A percentile compares a stretch with the other conserved stretches of the same genome.
Evolutionary conservation across 1,284 basidiomycete species (phyloP).

Genomic region (Chiua sp.): DNA sequence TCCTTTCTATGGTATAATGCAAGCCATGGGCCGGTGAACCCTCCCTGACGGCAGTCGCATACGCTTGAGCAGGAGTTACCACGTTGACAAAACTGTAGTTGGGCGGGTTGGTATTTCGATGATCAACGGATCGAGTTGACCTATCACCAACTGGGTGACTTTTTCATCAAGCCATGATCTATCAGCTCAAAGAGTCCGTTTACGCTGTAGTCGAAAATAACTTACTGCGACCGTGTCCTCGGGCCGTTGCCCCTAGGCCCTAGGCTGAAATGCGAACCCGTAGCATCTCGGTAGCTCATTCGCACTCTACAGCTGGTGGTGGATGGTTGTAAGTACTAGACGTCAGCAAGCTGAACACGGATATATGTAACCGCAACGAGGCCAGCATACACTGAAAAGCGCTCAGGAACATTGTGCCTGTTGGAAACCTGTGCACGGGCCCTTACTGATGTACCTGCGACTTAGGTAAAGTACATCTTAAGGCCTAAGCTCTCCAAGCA

Average conservation of each 20-base stretch:
- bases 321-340: not conserved
- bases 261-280: not conserved
- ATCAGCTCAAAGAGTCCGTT: not conserved
- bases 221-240: slow-evolving; percentile 15
- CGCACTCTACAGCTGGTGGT: not conserved
- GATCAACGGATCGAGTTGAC: slow-evolving; percentile 4
- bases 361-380: not conserved
- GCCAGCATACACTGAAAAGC: not conserved
- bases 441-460: too few relatives aligned
- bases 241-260: not conserved
- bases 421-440: not conserved
- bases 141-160: slow-evolving; percentile 6
- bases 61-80: slow-evolving; percentile 29
- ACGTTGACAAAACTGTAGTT: not conserved
- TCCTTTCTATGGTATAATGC: slow-evolving; percentile 31
- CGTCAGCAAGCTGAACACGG: not conserved
- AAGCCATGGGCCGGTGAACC: slow-evolving; percentile 12
- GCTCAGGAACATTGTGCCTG: slow-evolving; percentile 1
- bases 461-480: too few relatives aligned
- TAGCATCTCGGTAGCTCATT: slow-evolving; percentile 14
- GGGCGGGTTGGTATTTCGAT: not conserved
- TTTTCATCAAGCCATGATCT: too few relatives aligned
- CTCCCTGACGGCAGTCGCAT: slow-evolving; percentile 18
- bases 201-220: not conserved
- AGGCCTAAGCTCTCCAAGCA: too few relatives aligned